These are phyloP conservation scores for Boeremia exigua DNA, from an alignment of 2,329 filamentous ascomycete genomes.

Conservation along the genomic window DNA sequence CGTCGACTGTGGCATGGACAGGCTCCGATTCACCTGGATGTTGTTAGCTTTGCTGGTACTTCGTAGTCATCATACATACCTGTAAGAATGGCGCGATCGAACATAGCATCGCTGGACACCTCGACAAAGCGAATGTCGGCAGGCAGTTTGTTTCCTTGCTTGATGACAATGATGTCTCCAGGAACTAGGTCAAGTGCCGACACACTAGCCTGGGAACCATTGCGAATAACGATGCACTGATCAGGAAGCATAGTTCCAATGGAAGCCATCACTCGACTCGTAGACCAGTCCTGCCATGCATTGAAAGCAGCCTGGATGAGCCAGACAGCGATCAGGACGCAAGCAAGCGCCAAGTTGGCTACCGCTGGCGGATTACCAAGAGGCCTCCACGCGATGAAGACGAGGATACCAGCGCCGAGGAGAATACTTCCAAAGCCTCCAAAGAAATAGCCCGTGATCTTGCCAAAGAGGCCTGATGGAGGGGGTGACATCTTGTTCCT, in stretches of 20 bases:
- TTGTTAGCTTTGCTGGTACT: constrained; percentile 10
- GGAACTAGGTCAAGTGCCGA: constrained; percentile 69
- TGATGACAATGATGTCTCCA: constrained; percentile 72
- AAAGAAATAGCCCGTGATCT: constrained; percentile 74
- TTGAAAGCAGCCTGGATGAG: constrained; percentile 58
- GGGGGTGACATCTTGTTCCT: constrained; percentile 71
- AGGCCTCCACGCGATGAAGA: constrained; percentile 79
- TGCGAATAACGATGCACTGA: constrained; percentile 68
- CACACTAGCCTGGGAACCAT: constrained; percentile 59
- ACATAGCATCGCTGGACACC: constrained; percentile 71
- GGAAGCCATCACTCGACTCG: constrained; percentile 76
- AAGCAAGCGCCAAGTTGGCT: constrained; percentile 75
- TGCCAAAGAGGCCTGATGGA: constrained; percentile 64
- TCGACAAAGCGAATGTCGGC: constrained; percentile 75
- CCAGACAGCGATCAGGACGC: constrained; percentile 76
- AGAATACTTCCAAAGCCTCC: constrained; percentile 77
- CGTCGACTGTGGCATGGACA: constrained; percentile 67
- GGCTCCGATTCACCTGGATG: constrained; percentile 68
- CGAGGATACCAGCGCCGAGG: constrained; percentile 70
- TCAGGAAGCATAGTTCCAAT: constrained; percentile 84
- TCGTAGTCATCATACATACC: constrained; percentile 48
- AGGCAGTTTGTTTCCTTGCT: constrained; percentile 74
- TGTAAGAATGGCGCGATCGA: constrained; percentile 76
- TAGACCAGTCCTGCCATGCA: constrained; percentile 76
- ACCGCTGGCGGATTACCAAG: constrained; percentile 73